phyloP scores from a whole-genome alignment of 441 rosid genomes.

The Codiaeum variegatum region DNA sequence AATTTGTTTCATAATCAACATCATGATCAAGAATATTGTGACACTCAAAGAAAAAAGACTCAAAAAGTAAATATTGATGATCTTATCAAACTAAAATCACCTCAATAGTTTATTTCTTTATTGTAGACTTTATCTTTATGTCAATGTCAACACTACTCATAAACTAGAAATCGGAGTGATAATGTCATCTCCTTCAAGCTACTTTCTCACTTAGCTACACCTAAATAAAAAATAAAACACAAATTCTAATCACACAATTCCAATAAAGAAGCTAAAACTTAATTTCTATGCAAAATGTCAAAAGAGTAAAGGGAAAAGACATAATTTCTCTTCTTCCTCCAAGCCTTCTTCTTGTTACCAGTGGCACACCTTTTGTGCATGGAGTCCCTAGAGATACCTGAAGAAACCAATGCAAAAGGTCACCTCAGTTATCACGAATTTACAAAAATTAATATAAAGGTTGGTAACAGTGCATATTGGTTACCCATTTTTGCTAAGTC shows the following conservation, averaged over 20 bases:
- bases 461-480: not conserved
- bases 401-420: not conserved
- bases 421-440: not conserved
- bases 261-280: not conserved
- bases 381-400: slow-evolving; percentile 64
- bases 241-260: not conserved
- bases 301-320: not conserved
- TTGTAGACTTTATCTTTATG: slow-evolving; percentile 46
- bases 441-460: not conserved
- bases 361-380: slow-evolving; percentile 82
- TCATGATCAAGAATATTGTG: not conserved
- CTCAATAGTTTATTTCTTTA: slow-evolving; percentile 40
- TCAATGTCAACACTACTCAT: slow-evolving; percentile 40
- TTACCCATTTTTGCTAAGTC: slow-evolving; percentile 3
- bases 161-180: not conserved
- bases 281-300: not conserved
- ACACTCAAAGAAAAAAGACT: not conserved
- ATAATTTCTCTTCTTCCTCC: slow-evolving; percentile 75
- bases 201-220: too few species aligned
- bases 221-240: not conserved
- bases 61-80: not conserved
- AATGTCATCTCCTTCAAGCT: too few species aligned
- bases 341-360: slow-evolving; percentile 65
- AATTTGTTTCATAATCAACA: not conserved
- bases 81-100: slow-evolving; percentile 9